Conservation (phyloP, 2,329 filamentous ascomycete species). For the Scedosporium apiospermum region DNA sequence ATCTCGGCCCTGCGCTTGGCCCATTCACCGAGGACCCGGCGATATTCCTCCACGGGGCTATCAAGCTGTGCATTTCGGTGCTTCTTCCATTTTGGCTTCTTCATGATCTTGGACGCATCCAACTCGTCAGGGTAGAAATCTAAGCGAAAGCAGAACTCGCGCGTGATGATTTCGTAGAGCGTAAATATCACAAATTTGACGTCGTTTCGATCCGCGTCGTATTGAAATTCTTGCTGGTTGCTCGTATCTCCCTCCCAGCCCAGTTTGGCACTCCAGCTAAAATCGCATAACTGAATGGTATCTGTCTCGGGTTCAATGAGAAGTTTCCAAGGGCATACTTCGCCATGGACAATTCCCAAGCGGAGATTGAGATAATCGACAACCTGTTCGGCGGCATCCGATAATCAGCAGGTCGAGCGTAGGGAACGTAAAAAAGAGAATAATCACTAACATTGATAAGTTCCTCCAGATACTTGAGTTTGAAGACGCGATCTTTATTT, state of each 20-base stretch:
- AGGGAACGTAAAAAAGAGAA: not conserved
- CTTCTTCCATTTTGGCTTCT: not conserved
- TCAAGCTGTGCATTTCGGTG: not conserved
- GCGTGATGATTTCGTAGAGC: slow-evolving; percentile 25
- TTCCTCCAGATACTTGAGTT: not conserved
- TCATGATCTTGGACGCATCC: not conserved
- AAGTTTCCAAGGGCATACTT: slow-evolving; percentile 26
- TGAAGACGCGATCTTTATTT: not conserved
- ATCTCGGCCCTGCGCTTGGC: not conserved
- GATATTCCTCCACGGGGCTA: not conserved
- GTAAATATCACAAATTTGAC: slow-evolving; percentile 24
- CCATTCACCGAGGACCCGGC: not conserved
- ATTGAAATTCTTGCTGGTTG: slow-evolving; percentile 14
- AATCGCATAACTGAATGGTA: slow-evolving; percentile 25
- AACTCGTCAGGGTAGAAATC: not conserved
- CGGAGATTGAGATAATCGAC: slow-evolving; percentile 28
- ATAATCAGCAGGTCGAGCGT: not conserved
- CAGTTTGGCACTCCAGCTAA: slow-evolving; percentile 14
- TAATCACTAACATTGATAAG: not conserved
- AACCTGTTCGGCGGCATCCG: slow-evolving; percentile 21
- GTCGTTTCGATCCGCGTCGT: slow-evolving; percentile 17
- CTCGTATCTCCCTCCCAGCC: not conserved
- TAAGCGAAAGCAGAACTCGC: slow-evolving; percentile 10
- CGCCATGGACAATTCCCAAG: slow-evolving; percentile 27
- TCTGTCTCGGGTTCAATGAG: slow-evolving; percentile 23